Conservation (phyloP, 306 rosid species). For the Oemleria cerasiformis region DNA sequence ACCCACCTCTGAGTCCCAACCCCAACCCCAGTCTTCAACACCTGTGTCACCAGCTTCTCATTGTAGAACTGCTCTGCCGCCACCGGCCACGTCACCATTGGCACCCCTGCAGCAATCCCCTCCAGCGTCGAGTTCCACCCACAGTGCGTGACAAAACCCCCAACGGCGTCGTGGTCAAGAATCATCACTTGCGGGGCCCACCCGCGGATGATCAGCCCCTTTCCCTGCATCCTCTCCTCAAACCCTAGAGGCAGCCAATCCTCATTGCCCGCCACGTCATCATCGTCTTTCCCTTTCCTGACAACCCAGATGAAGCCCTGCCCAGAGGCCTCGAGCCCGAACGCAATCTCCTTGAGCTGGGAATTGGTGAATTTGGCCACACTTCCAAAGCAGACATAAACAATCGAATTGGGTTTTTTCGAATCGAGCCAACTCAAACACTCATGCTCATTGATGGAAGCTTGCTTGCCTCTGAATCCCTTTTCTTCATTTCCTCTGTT, state of each 20-base stretch:
- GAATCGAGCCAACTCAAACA: conserved; percentile 37
- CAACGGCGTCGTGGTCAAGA: conserved; percentile 34
- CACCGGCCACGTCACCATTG: conserved; percentile 46
- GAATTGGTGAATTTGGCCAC: conserved; percentile 17
- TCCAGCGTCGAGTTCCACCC: conserved; percentile 49
- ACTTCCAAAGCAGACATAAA: conserved; percentile 39
- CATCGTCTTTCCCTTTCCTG: conserved; percentile 4
- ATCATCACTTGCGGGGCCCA: conserved; percentile 49
- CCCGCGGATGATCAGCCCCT: conserved; percentile 35
- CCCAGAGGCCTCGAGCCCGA: conserved; percentile 32
- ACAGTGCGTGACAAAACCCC: conserved; percentile 50
- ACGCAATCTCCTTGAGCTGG: conserved; percentile 36
- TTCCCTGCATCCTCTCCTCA: conserved; percentile 34
- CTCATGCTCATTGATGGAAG: conserved; percentile 23
- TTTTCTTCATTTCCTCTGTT: conserved; percentile 17
- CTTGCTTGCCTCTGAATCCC: conserved; percentile 18
- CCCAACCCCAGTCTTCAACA: conserved; percentile 31
- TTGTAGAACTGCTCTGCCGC: conserved; percentile 42
- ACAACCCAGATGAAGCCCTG: conserved; percentile 46
- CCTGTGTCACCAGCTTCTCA: conserved; percentile 36
- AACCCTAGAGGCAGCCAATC: conserved; percentile 37
- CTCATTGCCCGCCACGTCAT: neutral
- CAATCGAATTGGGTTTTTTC: conserved; percentile 28
- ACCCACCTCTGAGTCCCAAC: conserved; percentile 31
- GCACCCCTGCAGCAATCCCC: conserved; percentile 36